Conservation (phyloP, 1,284 basidiomycete genomes). For the Takashimella koratensis region DNA sequence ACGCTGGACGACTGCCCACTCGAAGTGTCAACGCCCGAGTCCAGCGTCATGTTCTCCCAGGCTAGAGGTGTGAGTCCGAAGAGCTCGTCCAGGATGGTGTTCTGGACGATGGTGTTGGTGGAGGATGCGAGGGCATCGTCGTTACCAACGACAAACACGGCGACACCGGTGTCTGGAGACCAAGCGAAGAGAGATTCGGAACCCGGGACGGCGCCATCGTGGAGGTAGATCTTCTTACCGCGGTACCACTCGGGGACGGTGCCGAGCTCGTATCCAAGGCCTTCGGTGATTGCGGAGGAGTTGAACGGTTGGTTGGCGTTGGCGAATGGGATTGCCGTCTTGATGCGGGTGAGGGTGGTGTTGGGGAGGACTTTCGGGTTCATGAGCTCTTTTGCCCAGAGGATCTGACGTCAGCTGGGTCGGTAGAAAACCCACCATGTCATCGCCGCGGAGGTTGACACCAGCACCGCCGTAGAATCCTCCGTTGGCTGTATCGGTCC, state of each 20-base stretch:
- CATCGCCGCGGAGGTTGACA: conserved; percentile 7
- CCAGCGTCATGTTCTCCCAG: conserved; percentile 5
- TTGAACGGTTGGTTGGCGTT: neutral
- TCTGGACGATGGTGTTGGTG: conserved; percentile 1
- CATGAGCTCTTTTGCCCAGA: conserved; percentile 10
- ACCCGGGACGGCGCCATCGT: conserved; percentile 10
- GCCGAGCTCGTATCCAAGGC: conserved; percentile 5
- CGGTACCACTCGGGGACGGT: conserved; percentile 9
- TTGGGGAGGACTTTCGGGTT: conserved; percentile 11
- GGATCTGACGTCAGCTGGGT: conserved; percentile 1
- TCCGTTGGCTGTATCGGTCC: conserved; percentile 1
- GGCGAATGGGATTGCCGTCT: too few species aligned
- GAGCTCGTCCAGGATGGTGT: conserved; percentile 13
- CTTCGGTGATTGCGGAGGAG: conserved; percentile 5
- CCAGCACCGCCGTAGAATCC: conserved; percentile 14
- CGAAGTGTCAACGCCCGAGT: too few species aligned
- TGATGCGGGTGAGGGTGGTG: too few species aligned
- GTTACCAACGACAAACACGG: conserved; percentile 11
- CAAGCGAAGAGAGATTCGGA: conserved; percentile 5
- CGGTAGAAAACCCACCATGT: conserved; percentile 15
- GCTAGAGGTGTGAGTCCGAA: conserved; percentile 9
- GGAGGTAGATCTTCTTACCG: conserved; percentile 7
- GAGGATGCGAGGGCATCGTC: conserved; percentile 4
- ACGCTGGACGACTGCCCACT: too few species aligned
- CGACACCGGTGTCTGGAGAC: conserved; percentile 6